Percentiles rank a stretch among this genome's conserved stretches.
Conservation (phyloP, 805 yeast species). For the Wickerhamomyces alni region DNA sequence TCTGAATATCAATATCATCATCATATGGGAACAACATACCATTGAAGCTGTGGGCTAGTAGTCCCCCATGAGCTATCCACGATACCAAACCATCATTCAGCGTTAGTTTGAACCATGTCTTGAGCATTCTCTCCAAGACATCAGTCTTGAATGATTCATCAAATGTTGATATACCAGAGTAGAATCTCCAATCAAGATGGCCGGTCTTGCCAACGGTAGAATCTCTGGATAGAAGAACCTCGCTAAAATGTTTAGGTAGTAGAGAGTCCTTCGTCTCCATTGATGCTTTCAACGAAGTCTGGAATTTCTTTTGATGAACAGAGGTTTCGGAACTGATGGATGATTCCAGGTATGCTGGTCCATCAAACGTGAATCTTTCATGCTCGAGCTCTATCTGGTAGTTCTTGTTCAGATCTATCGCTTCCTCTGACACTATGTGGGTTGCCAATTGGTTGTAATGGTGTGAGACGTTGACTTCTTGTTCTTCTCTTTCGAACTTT, state of each 20-base stretch:
- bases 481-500: not conserved
- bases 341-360: slow-evolving; percentile 8
- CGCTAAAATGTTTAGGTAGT: slow-evolving; percentile 31
- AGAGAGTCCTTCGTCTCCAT: slow-evolving; percentile 18
- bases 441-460: slow-evolving; percentile 3
- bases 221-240: slow-evolving; percentile 12
- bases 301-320: slow-evolving; percentile 13
- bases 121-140: slow-evolving; percentile 36
- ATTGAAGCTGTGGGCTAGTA: slow-evolving; percentile 54
- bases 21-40: slow-evolving; percentile 57
- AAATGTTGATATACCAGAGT: slow-evolving; percentile 36
- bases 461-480: not conserved
- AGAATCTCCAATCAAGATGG: slow-evolving; percentile 56
- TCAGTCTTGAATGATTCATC: slow-evolving; percentile 33
- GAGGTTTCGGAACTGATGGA: not conserved
- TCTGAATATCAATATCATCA: slow-evolving; percentile 51
- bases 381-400: slow-evolving; percentile 8
- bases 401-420: not conserved
- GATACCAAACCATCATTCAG: slow-evolving; percentile 34
- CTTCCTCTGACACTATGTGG: slow-evolving; percentile 1
- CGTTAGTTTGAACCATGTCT: slow-evolving; percentile 44
- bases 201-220: not conserved
- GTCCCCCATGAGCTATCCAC: slow-evolving; percentile 56
- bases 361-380: slow-evolving; percentile 14
- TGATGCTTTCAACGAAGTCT: slow-evolving; percentile 26